Percentiles rank a stretch among this genome's conserved stretches.
phyloP scores from a whole-genome alignment of 371 early-diverging fungal genomes.

The Lichtheimia corymbifera region DNA sequence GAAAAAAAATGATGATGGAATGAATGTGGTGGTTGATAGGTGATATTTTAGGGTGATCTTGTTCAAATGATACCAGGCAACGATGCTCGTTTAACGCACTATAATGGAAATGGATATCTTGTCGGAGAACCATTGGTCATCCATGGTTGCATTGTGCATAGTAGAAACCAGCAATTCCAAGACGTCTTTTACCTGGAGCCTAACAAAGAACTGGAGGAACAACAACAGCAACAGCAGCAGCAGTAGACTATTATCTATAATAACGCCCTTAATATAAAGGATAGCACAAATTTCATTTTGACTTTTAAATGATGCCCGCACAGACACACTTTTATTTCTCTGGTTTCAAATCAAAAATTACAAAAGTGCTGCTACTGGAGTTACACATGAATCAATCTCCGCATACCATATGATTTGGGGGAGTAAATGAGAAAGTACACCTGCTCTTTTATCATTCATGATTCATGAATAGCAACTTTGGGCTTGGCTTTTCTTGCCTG shows the following conservation, averaged over 20 bases:
- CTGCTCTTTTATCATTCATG: too few species aligned
- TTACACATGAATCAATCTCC: too few species aligned
- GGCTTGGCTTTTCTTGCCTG: too few species aligned
- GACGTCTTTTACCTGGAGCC: slow-evolving; percentile 13
- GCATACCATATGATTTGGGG: too few species aligned
- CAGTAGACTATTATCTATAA: neutral
- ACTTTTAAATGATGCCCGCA: too few species aligned
- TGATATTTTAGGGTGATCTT: slow-evolving; percentile 20
- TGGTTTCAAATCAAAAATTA: too few species aligned
- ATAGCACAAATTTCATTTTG: too few species aligned
- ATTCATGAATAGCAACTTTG: too few species aligned
- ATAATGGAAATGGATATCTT: slow-evolving; percentile 9
- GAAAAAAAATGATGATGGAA: neutral
- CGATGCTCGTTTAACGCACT: slow-evolving; percentile 19
- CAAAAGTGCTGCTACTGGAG: too few species aligned
- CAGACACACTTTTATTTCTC: too few species aligned
- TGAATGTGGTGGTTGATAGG: neutral
- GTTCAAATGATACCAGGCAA: slow-evolving; percentile 26
- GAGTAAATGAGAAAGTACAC: too few species aligned
- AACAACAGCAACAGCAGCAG: neutral
- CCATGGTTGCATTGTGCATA: slow-evolving; percentile 25
- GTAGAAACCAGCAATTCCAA: slow-evolving; percentile 9
- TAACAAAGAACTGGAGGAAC: neutral
- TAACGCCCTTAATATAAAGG: too few species aligned
- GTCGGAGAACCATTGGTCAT: slow-evolving; percentile 13